Evolutionary conservation across 192 early-diverging fungal species (phyloP).

Genomic region (Spizellomyces sp.): DNA sequence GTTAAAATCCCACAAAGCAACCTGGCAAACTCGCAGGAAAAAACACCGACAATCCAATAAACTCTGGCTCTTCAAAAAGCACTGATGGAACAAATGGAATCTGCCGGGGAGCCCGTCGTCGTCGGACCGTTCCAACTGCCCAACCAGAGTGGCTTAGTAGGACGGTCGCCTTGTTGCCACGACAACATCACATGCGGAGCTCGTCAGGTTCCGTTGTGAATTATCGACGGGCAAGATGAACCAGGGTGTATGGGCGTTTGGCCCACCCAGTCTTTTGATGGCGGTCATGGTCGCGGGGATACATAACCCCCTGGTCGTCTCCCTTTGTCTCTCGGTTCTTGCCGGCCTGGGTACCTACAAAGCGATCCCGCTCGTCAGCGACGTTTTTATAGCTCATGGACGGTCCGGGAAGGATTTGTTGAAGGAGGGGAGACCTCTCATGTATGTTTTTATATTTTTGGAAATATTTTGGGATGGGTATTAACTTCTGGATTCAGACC

Average conservation of each 20-base stretch:
- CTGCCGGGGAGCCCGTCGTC: too few relatives aligned
- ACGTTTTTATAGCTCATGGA: conserved; percentile 76
- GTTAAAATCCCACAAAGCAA: too few relatives aligned
- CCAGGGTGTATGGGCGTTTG: conserved; percentile 11
- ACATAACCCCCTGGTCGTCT: conserved; percentile 76
- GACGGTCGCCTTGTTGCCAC: too few relatives aligned
- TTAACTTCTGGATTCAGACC: conserved; percentile 53
- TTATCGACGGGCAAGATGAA: conserved; percentile 1
- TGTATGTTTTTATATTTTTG: conserved; percentile 49
- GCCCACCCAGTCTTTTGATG: conserved; percentile 18
- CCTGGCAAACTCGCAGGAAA: too few relatives aligned
- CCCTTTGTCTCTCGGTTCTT: conserved; percentile 65
- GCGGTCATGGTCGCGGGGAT: conserved; percentile 25
- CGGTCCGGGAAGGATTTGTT: conserved; percentile 79
- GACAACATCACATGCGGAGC: too few relatives aligned
- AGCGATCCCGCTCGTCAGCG: conserved; percentile 64
- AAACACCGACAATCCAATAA: too few relatives aligned
- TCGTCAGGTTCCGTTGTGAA: too few relatives aligned
- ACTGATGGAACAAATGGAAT: too few relatives aligned
- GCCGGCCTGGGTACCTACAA: conserved; percentile 75
- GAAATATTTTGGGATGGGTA: neutral
- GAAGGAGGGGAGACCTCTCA: conserved; percentile 71
- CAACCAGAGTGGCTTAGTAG: too few relatives aligned
- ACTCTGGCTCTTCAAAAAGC: too few relatives aligned
- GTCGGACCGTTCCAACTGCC: too few relatives aligned